Base-by-base conservation (phyloP, 108 stramenopile genomes). In the Nitzschia sp. region DNA sequence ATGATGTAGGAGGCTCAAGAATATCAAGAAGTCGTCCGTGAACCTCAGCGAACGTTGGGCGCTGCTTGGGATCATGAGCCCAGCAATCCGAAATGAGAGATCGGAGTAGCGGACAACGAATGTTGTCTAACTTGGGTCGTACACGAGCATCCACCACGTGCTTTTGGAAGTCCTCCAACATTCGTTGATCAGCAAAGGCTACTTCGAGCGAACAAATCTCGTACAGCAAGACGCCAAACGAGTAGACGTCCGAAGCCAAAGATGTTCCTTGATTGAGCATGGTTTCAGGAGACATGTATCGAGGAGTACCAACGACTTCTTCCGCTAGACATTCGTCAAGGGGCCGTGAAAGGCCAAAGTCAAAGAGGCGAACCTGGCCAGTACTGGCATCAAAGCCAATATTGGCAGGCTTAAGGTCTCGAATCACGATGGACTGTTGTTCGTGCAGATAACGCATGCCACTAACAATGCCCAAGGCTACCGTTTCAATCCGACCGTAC, bases 251-350 rank as follows among this genome's bases (percentile, higher is more conserved):
- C 1, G 71, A 68, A 36, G 66, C 70, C 28, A 77, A 51, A 15
- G 70, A 72, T 54, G 77, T 79, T 13, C 74, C 69, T 29, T 63
- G 46, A 30, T 53, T 58, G 0, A 56, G 17, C 26, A 71, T 61
- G 6, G 78, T 63, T 70, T 87, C 86, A 8, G 86, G 86, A 28
- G 75, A 64, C 81, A 85, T 87, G 68, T 83, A 87, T 2, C 85
- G 72, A 6, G 48, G 74, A 28, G 84, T 76, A 1, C 87, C 87
- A 46, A 54, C 32, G 2, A 70, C 30, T 42, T 71, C 48, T 15
- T 63, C 58, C 5, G 17, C 1, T 26, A 68, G 54, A 30, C 72
- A 65, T 0, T 74, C 55, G 8, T 48, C 59, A 1, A 83, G 4
- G 0, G 51, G 54, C 1, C 56, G 57, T 33, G 84, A 80, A 26